Evolutionary conservation across 1,284 basidiomycete species (phyloP), one percentile per base, ranked within the genome.

Genomic region (Apiotrichum akiyoshidainum): DNA sequence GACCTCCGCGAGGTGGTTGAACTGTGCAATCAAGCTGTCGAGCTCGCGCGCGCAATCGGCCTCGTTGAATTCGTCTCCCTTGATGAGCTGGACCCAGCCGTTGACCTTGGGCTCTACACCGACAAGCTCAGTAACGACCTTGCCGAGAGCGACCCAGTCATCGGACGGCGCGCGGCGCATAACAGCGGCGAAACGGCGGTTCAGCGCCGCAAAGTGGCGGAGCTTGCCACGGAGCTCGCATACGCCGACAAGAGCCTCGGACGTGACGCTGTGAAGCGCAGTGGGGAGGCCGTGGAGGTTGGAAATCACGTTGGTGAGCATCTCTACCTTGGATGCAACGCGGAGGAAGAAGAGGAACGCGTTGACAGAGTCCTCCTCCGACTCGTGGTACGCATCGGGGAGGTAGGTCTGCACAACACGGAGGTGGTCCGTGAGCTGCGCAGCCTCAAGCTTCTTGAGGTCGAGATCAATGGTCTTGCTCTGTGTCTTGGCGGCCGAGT

Each of bases 331-430:
- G 69, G 83, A 81, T 0, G 86, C 87, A 62, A 96, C 76, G 10
- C 93, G 86, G 66, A 87, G 86, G 86, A 97, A 94, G 83, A 94
- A 91, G 60, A 97, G 79, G 65, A 94, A 89, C 63, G 89, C 89
- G 59, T 84, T 87, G 4, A 90, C 90, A 0, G 92, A 88, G 66
- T 92, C 90, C 61, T 82, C 85, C 73, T 96, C 93, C 22, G 84
- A 85, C 68, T 95, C 90, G 53, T 90, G 83, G 71, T 93, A 95
- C 5, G 88, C 75, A 68, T 89, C 86, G 7, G 90, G 90, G 8
- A 95, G 79, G 76, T 93, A 94, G 0, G 89, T 87, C 86, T 79
- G 78, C 55, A 82, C 71, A 55, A 83, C 81, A 14, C 80, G 78
- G 21, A 94, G 79, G 53, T 93, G 81, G 67, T 93, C 90, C 33